phyloP scores from a whole-genome alignment of 2,329 filamentous ascomycete species.

The Cladosporium phlei region DNA sequence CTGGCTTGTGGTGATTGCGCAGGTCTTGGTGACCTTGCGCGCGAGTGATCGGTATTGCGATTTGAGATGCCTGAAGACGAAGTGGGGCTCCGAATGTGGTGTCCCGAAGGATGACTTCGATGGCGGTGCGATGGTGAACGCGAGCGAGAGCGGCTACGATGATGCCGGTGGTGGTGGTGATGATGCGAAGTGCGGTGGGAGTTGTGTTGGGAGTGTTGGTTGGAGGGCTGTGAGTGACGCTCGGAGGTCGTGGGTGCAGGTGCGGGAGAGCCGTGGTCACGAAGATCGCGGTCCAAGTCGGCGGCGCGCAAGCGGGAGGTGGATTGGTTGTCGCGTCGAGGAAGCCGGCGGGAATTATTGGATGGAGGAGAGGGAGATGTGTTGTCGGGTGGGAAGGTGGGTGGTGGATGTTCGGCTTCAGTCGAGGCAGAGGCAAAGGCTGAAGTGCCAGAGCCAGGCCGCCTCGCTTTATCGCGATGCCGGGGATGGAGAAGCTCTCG shows the following conservation, averaged over 20 bases:
- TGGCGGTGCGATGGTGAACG: slow-evolving; percentile 19
- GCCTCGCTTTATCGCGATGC: neutral
- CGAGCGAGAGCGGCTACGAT: slow-evolving; percentile 16
- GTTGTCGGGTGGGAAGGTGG: neutral
- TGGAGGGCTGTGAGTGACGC: slow-evolving; percentile 14
- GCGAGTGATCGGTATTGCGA: slow-evolving; percentile 32
- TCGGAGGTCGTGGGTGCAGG: neutral
- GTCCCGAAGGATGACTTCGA: slow-evolving; percentile 16
- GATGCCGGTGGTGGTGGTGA: slow-evolving; percentile 22
- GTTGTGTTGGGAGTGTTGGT: slow-evolving; percentile 13
- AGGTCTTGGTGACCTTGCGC: slow-evolving; percentile 31
- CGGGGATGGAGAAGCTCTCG: neutral
- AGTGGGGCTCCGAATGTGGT: slow-evolving; percentile 20
- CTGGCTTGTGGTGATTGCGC: slow-evolving; percentile 19
- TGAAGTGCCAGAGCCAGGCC: neutral
- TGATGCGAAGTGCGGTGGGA: slow-evolving; percentile 14
- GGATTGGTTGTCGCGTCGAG: neutral
- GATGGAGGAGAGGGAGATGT: neutral
- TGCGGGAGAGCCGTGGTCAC: slow-evolving; percentile 10
- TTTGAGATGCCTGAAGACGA: slow-evolving; percentile 23
- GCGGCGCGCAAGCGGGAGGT: neutral
- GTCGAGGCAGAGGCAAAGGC: too few species aligned
- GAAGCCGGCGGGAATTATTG: neutral
- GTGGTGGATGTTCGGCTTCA: neutral
- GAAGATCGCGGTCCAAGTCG: slow-evolving; percentile 7